Evolutionary conservation across 148 eudicot species (phyloP).

Genomic region (Vaccinium vitisidaea): DNA sequence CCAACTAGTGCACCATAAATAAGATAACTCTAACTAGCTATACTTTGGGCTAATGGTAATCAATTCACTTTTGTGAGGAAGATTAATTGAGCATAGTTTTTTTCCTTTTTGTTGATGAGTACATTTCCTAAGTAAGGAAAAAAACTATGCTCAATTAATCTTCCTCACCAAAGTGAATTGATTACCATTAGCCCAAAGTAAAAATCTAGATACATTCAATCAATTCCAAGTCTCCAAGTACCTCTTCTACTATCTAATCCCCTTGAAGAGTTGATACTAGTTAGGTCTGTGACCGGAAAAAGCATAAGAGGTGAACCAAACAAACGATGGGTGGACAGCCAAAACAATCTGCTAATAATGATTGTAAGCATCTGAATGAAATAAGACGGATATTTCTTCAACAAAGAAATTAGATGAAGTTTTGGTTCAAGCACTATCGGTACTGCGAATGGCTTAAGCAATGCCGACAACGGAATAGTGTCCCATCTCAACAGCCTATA

Average conservation of each 20-base stretch:
- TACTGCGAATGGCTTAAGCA: background rate
- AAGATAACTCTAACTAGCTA: background rate
- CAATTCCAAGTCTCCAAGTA: background rate
- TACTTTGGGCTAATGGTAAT: too few species aligned
- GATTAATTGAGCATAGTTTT: too few species aligned
- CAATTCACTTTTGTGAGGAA: too few species aligned
- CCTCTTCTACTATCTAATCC: constrained; percentile 9
- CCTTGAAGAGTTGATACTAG: constrained; percentile 1
- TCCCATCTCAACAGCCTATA: background rate
- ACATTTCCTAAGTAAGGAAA: too few species aligned
- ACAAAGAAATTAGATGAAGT: background rate
- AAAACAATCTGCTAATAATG: constrained; percentile 5
- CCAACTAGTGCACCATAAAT: background rate
- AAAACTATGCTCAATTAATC: background rate
- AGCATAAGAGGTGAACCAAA: background rate
- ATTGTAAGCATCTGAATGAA: background rate
- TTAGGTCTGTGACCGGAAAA: background rate
- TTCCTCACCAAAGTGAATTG: background rate
- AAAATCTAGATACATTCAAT: background rate
- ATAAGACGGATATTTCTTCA: background rate
- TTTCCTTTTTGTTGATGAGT: too few species aligned
- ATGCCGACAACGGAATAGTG: background rate
- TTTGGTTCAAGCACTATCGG: background rate
- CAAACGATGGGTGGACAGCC: background rate
- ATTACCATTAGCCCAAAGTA: background rate